Conservation (phyloP, 805 yeast species). For the Saccharomycodes ludwigii region DNA sequence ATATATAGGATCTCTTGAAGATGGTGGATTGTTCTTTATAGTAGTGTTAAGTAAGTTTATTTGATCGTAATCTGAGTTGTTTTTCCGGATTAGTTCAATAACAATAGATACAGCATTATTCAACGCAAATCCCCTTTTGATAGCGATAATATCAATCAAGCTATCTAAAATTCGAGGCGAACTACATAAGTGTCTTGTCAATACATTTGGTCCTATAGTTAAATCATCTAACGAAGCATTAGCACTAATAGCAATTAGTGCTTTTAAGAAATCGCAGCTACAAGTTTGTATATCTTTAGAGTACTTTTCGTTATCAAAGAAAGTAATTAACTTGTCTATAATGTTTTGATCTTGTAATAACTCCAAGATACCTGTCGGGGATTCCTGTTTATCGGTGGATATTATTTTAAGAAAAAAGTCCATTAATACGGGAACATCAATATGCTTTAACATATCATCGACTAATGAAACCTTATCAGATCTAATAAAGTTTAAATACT, state of each 20-base stretch:
- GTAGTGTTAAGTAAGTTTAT: constrained; percentile 67
- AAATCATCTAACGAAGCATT: constrained; percentile 68
- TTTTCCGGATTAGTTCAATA: constrained; percentile 87
- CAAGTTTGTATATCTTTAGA: constrained; percentile 68
- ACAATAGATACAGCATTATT: constrained; percentile 87
- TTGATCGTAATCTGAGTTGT: constrained; percentile 89
- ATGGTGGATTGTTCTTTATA: constrained; percentile 76
- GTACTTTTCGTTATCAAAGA: constrained; percentile 45
- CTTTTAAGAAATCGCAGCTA: constrained; percentile 88
- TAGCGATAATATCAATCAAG: constrained; percentile 59
- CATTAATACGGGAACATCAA: constrained; percentile 83
- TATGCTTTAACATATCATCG: constrained; percentile 55
- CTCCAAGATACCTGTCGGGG: constrained; percentile 81
- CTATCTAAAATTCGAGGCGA: constrained; percentile 41
- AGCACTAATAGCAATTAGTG: constrained; percentile 88
- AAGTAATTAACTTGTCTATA: constrained; percentile 56
- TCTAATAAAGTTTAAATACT: constrained; percentile 25
- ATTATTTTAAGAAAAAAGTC: constrained; percentile 81
- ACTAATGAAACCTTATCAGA: constrained; percentile 43
- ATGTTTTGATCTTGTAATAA: constrained; percentile 61
- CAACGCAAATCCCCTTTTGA: constrained; percentile 62
- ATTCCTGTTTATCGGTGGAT: constrained; percentile 82
- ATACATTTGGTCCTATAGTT: constrained; percentile 87
- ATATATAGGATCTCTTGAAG: constrained; percentile 80
- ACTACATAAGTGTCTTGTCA: constrained; percentile 78